phyloP scores from a whole-genome alignment of 2,329 filamentous ascomycete genomes.

The Penicillium sp. region DNA sequence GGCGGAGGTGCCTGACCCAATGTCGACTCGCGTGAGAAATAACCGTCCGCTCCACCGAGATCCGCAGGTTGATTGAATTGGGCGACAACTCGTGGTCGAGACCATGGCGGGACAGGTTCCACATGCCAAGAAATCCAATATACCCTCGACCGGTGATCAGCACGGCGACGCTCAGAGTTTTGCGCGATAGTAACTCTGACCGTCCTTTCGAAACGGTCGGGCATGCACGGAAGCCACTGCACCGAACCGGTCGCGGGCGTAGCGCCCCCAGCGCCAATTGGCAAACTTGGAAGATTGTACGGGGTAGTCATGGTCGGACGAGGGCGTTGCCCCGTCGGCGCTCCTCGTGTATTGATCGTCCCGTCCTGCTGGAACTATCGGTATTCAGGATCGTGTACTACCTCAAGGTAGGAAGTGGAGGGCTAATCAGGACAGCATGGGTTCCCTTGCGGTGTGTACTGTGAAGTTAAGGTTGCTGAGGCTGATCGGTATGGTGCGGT shows the following conservation, averaged over 20 bases:
- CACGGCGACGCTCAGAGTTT: not conserved
- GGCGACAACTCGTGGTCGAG: conserved; percentile 14
- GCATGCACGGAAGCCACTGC: not conserved
- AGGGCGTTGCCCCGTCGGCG: not conserved
- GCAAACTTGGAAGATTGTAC: conserved; percentile 7
- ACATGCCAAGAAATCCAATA: conserved; percentile 17
- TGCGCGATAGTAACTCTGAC: not conserved
- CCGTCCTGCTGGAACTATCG: not conserved
- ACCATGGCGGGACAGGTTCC: conserved; percentile 8
- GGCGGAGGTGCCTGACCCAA: not conserved
- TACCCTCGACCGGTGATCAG: conserved; percentile 9
- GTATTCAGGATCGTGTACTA: not conserved
- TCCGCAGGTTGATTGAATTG: conserved; percentile 15
- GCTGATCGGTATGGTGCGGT: not conserved
- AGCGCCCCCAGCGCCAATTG: not conserved
- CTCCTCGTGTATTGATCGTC: not conserved
- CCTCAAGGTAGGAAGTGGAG: not conserved
- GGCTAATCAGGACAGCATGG: not conserved
- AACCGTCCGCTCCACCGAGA: conserved; percentile 3
- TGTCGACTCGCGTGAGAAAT: not conserved
- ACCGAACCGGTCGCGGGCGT: not conserved
- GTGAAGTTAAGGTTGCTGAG: not conserved
- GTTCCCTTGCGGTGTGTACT: not conserved
- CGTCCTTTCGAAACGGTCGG: not conserved
- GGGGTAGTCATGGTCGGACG: not conserved